Base-by-base conservation (phyloP, 176 grass and related monocot species). In the Zea mays region DNA sequence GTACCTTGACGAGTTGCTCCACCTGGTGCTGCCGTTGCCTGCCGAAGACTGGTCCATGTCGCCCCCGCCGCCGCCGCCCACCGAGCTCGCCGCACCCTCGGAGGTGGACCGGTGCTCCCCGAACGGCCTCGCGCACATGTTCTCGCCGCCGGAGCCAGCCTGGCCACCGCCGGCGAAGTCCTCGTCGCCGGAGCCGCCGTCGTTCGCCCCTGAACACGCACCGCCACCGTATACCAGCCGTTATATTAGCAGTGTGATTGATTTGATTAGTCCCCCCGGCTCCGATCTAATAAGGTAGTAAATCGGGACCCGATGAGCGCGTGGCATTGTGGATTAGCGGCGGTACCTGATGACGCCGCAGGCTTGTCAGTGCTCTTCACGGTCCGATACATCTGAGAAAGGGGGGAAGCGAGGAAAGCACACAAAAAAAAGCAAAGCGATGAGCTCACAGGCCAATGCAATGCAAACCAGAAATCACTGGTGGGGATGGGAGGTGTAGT, bases 341-440 rank as follows among this genome's bases (percentile, higher is more conserved):
- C 8, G n/a, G 60, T 77, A 10, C 90, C 90, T 87, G 92, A 89
- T 72, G 91, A 93, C 16, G 82, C 81, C 3, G 88, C 81, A 84
- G 96, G 92, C 85, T 99, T 99, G 82, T 99, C 85, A 77, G 92
- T 99, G 80, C 86, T 91, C 91, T 97, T 97, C 65, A 97, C 85
- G 80, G 95, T 97, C 62, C 95, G 85, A 90, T 97, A 93, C 91
- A 94, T 92, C 89, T 93, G 83, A 39, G 83, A 39, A 76, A 74
- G 40, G 16, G 40, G 16, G 71, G 81, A 60, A 69, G 65, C 38
- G 67, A 37, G 21, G 64, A 82, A 79, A 79, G 54, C 55, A 84
- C 49, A 88, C 67, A 72, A 62, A 87, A 83, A 84, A 82, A 82
- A 79, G 71, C 62, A 79, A 89, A 80, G 75, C 64, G 70, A 85